Base-by-base conservation (phyloP, 108 stramenopile genomes). In the Nannochloropsis gaditana region DNA sequence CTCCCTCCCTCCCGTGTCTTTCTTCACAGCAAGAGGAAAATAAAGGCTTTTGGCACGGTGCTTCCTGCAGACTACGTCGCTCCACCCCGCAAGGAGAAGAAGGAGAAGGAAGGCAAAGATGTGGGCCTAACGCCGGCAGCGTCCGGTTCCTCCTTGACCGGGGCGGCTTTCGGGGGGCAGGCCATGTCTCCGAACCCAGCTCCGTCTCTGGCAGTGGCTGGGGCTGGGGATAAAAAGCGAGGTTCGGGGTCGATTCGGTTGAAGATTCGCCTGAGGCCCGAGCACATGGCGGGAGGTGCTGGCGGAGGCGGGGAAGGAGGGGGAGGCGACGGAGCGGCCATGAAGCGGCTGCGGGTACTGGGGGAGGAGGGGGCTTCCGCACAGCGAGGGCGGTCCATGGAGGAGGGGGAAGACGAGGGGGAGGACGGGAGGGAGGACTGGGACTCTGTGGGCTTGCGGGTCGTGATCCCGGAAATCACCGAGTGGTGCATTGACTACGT, bases 341-440 rank as follows among this genome's bases (percentile, higher is more conserved):
- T 73, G 59, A 73, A 73, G 59, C 59, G 59, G 19, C 59, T 73
- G 59, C 59, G 59, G 15, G 59, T 73, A 6, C 59, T 73, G 19
- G 59, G 59, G 59, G 59, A 73, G 59, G 59, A 73, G n/a, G 59
- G n/a, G n/a, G 59, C 59, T n/a, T 15, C 59, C 59, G 59, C 59
- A 73, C 31, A 31, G 31, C 15, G 1, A n/a, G 59, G 19, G 8
- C 19, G n/a, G n/a, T 15, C 5, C 2, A n/a, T 15, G 59, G 8
- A 73, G 59, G 59, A 73, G n/a, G 4, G 8, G 59, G 59, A 73
- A 8, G 59, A 73, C 15, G 59, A n/a, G 59, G 59, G 59, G 59
- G 59, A 73, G 59, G 59, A 6, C 15, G 59, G 59, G 59, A 73
- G n/a, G 59, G 59, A 73, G 59, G 59, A 73, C n/a, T 73, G 59